Percentiles rank a stretch among this genome's conserved stretches.
Evolutionary conservation across 208 protist genomes (phyloP).

Genomic region (Sergeia podlipaevii): DNA sequence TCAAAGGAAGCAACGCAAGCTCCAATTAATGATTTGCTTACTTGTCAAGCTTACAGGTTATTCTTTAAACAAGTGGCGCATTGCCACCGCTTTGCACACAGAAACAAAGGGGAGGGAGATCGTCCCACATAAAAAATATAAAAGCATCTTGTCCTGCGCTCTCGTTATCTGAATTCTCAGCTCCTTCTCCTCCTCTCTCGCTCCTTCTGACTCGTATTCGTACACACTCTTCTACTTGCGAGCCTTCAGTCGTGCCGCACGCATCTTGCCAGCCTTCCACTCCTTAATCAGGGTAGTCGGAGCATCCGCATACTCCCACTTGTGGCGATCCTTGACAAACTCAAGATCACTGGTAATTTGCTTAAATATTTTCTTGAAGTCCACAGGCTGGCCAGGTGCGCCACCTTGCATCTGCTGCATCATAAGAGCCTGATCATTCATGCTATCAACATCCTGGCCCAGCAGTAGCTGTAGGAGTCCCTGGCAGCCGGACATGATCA

Average conservation of each 20-base stretch:
- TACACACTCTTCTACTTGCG: no score
- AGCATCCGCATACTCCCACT: slow-evolving; percentile 64
- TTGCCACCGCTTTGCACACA: no score
- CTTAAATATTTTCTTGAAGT: slow-evolving; percentile 82
- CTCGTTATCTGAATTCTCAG: no score
- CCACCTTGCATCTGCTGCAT: slow-evolving; percentile 45
- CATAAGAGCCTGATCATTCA: slow-evolving; percentile 36
- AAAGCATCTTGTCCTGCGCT: no score
- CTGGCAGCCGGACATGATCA: slow-evolving; percentile 93
- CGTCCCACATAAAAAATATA: no score
- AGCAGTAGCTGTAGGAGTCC: slow-evolving; percentile 93
- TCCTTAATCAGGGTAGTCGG: slow-evolving; percentile 57
- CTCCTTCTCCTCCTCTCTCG: no score
- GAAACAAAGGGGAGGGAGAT: no score
- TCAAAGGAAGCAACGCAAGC: no score
- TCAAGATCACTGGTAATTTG: slow-evolving; percentile 67
- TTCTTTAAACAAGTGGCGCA: no score
- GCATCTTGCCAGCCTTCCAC: slow-evolving; percentile 23
- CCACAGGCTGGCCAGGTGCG: slow-evolving; percentile 49
- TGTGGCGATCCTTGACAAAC: slow-evolving; percentile 63
- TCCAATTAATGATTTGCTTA: no score
- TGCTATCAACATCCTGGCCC: slow-evolving; percentile 59
- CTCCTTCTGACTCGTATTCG: no score
- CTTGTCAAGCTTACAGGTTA: no score
- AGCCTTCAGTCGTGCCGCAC: background rate